Base-by-base conservation (phyloP, 1,139 yeast genomes). In the Magnusiomyces suaveolens region DNA sequence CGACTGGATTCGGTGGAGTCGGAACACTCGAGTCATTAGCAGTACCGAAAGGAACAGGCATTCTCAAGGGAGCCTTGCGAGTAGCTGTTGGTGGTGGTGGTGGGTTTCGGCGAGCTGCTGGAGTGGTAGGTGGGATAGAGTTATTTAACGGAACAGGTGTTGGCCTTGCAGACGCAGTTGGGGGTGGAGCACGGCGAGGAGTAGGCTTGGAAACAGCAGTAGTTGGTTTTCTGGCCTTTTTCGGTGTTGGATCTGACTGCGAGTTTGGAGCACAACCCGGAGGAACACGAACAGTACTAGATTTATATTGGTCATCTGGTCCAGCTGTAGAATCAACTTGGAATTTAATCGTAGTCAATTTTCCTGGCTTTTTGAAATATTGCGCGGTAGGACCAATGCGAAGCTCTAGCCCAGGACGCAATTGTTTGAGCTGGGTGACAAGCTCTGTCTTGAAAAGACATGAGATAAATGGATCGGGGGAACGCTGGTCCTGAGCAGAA, bases 321-420 rank as follows among this genome's bases (percentile, higher is more conserved):
- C 67, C 69, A 1, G 85, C 83, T 10, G 81, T 70, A 39, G 74
- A 75, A 54, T 83, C 84, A 49, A 75, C 67, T 50, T 76, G 80
- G 63, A 85, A 81, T 68, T 87, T 90, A 60, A 94, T 84, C 2
- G 79, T 69, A 57, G 88, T 92, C 58, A 78, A 73, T 64, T 74
- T 74, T 2, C 96, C 96, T 0, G 97, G 89, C 66, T 90, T 92
- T 77, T 92, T 94, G 70, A 84, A 87, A 69, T 92, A 94, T 58
- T 80, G 80, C 56, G 94, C 78, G 0, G 87, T 79, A 3, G 87
- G 79, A 1, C 84, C 94, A 60, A 94, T 78, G 52, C 78, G 79
- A 50, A 94, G 77, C 6, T 76, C 74, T 44, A 87, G 71, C 0
- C 79, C 77, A 3, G 80, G 78, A 61, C 83, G 82, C 52, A 84